A percentile compares a stretch with the other conserved stretches of the same genome.
Evolutionary conservation across 345 rosid genomes (phyloP).

Genomic region (Arabidopsis arenosa): DNA sequence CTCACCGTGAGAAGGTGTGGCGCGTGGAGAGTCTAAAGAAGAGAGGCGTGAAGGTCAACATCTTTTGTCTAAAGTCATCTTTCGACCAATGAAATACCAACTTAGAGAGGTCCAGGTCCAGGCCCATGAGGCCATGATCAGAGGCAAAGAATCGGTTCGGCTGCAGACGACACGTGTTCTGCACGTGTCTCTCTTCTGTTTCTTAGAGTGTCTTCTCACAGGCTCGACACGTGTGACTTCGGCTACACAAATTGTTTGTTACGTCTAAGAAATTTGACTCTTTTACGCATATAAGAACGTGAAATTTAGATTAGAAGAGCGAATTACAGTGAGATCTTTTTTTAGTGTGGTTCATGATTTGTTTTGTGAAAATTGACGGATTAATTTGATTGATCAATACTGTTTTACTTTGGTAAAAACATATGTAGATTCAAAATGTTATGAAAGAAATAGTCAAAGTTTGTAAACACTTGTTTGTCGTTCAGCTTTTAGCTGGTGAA

Average conservation of each 20-base stretch:
- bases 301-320: background rate
- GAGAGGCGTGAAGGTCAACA: conserved; percentile 38
- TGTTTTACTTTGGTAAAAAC: background rate
- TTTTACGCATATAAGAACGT: conserved; percentile 1
- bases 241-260: background rate
- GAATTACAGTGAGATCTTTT: background rate
- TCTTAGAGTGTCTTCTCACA: conserved; percentile 26
- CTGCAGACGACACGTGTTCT: conserved; percentile 33
- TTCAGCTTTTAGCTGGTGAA: background rate
- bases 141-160: conserved; percentile 32
- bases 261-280: background rate
- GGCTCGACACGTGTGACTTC: conserved; percentile 25
- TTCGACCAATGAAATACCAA: conserved; percentile 32
- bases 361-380: background rate
- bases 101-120: conserved; percentile 38
- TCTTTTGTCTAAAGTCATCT: conserved; percentile 31
- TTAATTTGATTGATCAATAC: background rate
- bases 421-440: background rate
- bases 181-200: conserved; percentile 25
- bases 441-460: background rate
- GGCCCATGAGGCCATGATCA: conserved; percentile 36
- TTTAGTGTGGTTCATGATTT: background rate
- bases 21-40: conserved; percentile 10
- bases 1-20: conserved; percentile 33
- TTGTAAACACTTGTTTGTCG: background rate